Evolutionary conservation across 1,139 yeast species (phyloP).

Genomic region (Candida tetrigidarum): DNA sequence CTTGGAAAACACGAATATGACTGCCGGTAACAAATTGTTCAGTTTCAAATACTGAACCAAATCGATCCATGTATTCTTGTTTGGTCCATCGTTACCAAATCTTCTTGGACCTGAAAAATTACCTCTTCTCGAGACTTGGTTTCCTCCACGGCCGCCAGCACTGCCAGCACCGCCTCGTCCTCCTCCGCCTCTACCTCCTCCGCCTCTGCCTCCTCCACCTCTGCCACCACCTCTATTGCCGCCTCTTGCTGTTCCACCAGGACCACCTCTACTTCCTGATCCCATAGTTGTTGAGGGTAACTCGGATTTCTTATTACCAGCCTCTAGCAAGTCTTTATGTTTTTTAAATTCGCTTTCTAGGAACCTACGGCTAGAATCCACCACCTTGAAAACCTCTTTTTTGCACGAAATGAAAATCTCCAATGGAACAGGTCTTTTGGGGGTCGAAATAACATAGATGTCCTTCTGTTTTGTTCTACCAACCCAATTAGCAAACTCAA

Average conservation of each 20-base stretch:
- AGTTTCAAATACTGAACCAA: conserved; percentile 74
- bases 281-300: conserved; percentile 45
- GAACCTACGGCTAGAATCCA: conserved; percentile 75
- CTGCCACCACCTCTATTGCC: conserved; percentile 37
- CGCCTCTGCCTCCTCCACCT: conserved; percentile 25
- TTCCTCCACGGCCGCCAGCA: conserved; percentile 26
- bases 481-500: conserved; percentile 98
- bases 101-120: conserved; percentile 34
- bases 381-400: conserved; percentile 65
- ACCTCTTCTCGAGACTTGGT: conserved; percentile 25
- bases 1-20: conserved; percentile 90
- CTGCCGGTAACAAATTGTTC: conserved; percentile 81
- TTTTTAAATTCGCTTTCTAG: conserved; percentile 63
- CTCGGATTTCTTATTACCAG: conserved; percentile 29
- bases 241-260: conserved; percentile 50
- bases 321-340: conserved; percentile 58
- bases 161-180: conserved; percentile 32
- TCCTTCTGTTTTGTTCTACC: conserved; percentile 97
- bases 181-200: conserved; percentile 28
- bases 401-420: conserved; percentile 87
- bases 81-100: conserved; percentile 66
- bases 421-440: conserved; percentile 94
- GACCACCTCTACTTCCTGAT: conserved; percentile 47
- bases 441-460: conserved; percentile 93
- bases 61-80: conserved; percentile 76